Percentiles rank a stretch among this genome's conserved stretches.
Conservation (phyloP, 1,139 yeast species). For the Pneumocystis oryctolagi region DNA sequence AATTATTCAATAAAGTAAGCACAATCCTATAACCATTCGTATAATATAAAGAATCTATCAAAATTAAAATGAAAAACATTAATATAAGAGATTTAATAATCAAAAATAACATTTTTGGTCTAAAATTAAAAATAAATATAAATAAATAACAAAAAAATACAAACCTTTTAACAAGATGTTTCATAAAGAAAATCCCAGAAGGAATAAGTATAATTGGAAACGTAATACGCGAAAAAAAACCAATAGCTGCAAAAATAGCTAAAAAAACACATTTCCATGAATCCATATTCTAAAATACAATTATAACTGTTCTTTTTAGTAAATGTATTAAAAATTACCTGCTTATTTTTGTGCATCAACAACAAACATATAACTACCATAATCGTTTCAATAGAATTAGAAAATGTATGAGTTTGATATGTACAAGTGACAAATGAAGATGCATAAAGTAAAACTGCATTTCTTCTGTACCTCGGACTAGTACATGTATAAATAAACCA, state of each 20-base stretch:
- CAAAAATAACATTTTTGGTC: not conserved
- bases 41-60: constrained; percentile 2
- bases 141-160: constrained; percentile 20
- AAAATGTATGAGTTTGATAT: constrained; percentile 75
- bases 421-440: constrained; percentile 50
- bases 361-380: constrained; percentile 36
- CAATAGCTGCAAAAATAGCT: constrained; percentile 46
- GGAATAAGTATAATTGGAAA: constrained; percentile 58
- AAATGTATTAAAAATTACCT: constrained; percentile 7
- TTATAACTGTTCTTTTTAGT: not conserved
- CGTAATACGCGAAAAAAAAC: constrained; percentile 72
- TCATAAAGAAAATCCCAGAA: constrained; percentile 37
- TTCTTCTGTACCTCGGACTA: not conserved
- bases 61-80: not conserved
- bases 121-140: constrained; percentile 14
- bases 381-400: constrained; percentile 72
- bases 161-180: constrained; percentile 23
- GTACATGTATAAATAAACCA: not conserved
- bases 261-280: constrained; percentile 20
- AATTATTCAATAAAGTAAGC: constrained; percentile 62
- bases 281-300: not conserved
- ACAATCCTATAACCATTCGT: constrained; percentile 25
- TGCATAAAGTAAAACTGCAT: constrained; percentile 8
- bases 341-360: constrained; percentile 29
- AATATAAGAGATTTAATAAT: constrained; percentile 1